Evolutionary conservation across 1,139 yeast species (phyloP).

Genomic region (Taphrina deformans): DNA sequence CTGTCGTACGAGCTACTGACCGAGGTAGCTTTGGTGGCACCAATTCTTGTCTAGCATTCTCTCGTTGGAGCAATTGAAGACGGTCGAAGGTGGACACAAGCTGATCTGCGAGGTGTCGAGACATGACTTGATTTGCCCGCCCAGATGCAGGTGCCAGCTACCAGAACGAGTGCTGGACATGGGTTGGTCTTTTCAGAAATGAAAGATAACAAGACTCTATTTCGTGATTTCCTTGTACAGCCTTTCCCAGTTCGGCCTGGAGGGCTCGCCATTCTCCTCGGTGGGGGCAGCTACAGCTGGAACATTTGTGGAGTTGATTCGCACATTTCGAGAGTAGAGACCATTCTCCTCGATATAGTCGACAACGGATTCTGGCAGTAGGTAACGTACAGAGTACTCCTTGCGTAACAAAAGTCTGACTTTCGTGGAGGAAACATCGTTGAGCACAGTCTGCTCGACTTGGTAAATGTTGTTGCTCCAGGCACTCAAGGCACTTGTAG

Average conservation of each 20-base stretch:
- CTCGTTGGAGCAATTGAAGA: conserved; percentile 6
- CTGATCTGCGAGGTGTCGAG: too few relatives aligned
- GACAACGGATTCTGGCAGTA: conserved; percentile 90
- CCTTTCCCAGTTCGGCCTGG: conserved; percentile 31
- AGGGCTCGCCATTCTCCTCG: not conserved
- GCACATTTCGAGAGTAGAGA: conserved; percentile 51
- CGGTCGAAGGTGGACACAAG: too few relatives aligned
- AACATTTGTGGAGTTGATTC: not conserved
- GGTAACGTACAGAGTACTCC: conserved; percentile 94
- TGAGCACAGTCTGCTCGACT: conserved; percentile 91
- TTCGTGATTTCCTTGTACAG: conserved; percentile 25
- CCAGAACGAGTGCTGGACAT: too few relatives aligned
- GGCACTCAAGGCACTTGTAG: conserved; percentile 45
- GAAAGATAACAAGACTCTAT: not conserved
- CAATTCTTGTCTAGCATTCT: conserved; percentile 61
- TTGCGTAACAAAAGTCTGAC: conserved; percentile 87
- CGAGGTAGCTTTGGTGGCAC: conserved; percentile 75
- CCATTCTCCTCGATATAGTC: conserved; percentile 91
- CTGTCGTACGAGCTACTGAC: not conserved
- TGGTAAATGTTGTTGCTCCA: conserved; percentile 66
- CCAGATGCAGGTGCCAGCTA: too few relatives aligned
- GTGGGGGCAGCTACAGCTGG: not conserved
- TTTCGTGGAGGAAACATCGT: conserved; percentile 93
- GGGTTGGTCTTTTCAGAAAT: not conserved
- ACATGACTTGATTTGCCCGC: too few relatives aligned